Evolutionary conservation across 1,284 basidiomycete genomes (phyloP).

Genomic region (Trametes versicolor): DNA sequence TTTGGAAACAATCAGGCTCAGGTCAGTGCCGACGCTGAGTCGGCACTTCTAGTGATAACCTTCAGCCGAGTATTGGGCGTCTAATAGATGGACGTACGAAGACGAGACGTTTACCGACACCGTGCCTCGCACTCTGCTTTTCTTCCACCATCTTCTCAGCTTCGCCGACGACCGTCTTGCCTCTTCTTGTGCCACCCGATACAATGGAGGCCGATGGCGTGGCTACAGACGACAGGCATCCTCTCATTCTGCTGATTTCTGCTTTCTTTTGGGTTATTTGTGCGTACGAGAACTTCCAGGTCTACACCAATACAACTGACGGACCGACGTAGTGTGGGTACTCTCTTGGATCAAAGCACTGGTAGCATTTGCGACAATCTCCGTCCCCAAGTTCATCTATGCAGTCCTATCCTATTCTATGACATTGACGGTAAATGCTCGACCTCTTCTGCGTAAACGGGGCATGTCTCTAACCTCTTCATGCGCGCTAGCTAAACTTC

Average conservation of each 20-base stretch:
- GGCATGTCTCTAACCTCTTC: not conserved
- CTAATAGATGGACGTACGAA: slow-evolving; percentile 5
- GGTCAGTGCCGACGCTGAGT: not conserved
- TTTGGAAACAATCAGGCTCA: too few species aligned
- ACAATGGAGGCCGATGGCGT: slow-evolving; percentile 33
- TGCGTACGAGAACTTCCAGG: slow-evolving; percentile 49
- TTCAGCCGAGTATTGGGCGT: slow-evolving; percentile 3
- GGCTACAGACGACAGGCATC: slow-evolving; percentile 53
- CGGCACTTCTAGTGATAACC: not conserved
- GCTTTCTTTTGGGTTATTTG: slow-evolving; percentile 86
- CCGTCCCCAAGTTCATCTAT: slow-evolving; percentile 80
- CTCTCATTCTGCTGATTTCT: slow-evolving; percentile 79
- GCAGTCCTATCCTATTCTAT: slow-evolving; percentile 87
- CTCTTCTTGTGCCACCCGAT: not conserved
- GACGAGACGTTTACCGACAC: slow-evolving; percentile 1
- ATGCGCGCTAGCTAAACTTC: slow-evolving; percentile 76
- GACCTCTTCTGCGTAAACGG: not conserved
- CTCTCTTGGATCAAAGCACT: slow-evolving; percentile 79
- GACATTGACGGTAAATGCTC: slow-evolving; percentile 76
- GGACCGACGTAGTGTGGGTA: slow-evolving; percentile 69
- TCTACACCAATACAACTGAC: not conserved
- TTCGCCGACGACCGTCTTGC: not conserved
- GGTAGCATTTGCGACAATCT: slow-evolving; percentile 82
- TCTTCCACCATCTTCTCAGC: not conserved
- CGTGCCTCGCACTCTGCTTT: not conserved